Percentiles rank a stretch among this genome's conserved stretches.
Conservation (phyloP, 139 green algal genomes). For the Ulvella scutata region DNA sequence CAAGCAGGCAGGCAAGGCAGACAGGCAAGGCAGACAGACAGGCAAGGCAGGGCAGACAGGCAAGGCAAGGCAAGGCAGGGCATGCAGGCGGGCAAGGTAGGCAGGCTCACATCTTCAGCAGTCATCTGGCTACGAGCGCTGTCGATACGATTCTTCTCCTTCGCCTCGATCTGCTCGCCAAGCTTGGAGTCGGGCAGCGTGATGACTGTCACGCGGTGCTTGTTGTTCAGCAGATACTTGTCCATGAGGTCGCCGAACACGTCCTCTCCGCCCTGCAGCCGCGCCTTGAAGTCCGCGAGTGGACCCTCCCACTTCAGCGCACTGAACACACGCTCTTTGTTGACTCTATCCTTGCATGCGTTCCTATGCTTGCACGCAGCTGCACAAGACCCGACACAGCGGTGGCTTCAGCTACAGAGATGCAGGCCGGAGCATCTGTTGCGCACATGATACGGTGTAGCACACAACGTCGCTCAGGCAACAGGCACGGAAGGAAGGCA, state of each 20-base stretch:
- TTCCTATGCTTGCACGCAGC: no score
- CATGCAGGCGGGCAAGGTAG: neutral
- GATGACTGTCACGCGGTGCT: conserved; percentile 59
- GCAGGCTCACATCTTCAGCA: conserved; percentile 32
- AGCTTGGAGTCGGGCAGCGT: conserved; percentile 57
- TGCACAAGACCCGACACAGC: no score
- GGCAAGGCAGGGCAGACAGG: neutral
- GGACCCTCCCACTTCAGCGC: conserved; percentile 59
- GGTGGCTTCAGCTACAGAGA: no score
- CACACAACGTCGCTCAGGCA: no score
- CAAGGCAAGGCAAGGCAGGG: neutral
- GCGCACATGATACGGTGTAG: no score
- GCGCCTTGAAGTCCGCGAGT: conserved; percentile 74
- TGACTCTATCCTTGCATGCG: no score
- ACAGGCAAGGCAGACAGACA: neutral
- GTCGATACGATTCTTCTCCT: conserved; percentile 48
- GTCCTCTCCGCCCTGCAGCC: conserved; percentile 58
- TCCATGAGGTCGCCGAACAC: conserved; percentile 86
- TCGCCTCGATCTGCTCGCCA: conserved; percentile 40
- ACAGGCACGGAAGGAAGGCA: no score
- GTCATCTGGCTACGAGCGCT: conserved; percentile 23
- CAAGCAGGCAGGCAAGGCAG: neutral
- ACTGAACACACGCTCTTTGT: no score
- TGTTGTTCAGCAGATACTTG: conserved; percentile 42
- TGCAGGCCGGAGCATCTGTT: no score